Conservation (phyloP, 208 protist species). For the Acanthamoeba lenticulata region DNA sequence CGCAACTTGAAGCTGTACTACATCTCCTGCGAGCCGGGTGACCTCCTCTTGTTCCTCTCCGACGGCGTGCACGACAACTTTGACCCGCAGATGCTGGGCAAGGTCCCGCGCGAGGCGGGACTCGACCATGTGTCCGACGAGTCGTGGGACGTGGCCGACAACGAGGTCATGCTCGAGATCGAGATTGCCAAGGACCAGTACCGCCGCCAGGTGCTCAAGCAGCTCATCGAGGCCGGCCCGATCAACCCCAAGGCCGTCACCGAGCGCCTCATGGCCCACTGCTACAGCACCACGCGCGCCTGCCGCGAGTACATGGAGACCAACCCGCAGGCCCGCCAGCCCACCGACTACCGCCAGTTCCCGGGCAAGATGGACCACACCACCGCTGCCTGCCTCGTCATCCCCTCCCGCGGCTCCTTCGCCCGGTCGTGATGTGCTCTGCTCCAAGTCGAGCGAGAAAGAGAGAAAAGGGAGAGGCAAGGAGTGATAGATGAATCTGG, state of each 20-base stretch:
- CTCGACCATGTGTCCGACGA: not conserved
- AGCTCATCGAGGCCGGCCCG: constrained; percentile 47
- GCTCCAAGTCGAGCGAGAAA: too few relatives aligned
- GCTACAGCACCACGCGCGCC: constrained; percentile 70
- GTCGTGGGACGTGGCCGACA: not conserved
- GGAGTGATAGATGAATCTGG: too few relatives aligned
- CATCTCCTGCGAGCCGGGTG: constrained; percentile 69
- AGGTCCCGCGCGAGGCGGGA: constrained; percentile 23
- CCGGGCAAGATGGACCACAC: constrained; percentile 81
- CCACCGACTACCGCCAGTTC: constrained; percentile 70
- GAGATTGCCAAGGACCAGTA: constrained; percentile 33
- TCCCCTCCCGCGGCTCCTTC: too few relatives aligned
- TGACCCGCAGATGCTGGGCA: constrained; percentile 78
- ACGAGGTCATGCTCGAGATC: not conserved
- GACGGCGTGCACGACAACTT: constrained; percentile 81
- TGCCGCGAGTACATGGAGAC: constrained; percentile 78
- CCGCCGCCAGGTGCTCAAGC: not conserved
- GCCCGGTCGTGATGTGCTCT: too few relatives aligned
- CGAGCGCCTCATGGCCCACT: constrained; percentile 70
- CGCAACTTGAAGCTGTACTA: constrained; percentile 78
- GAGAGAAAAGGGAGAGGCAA: too few relatives aligned
- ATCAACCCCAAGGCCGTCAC: constrained; percentile 51
- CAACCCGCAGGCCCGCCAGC: constrained; percentile 68
- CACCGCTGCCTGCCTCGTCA: constrained; percentile 52
- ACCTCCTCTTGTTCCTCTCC: constrained; percentile 76